phyloP scores from a whole-genome alignment of 1,284 basidiomycete species.

The Ustilago cynodontis region DNA sequence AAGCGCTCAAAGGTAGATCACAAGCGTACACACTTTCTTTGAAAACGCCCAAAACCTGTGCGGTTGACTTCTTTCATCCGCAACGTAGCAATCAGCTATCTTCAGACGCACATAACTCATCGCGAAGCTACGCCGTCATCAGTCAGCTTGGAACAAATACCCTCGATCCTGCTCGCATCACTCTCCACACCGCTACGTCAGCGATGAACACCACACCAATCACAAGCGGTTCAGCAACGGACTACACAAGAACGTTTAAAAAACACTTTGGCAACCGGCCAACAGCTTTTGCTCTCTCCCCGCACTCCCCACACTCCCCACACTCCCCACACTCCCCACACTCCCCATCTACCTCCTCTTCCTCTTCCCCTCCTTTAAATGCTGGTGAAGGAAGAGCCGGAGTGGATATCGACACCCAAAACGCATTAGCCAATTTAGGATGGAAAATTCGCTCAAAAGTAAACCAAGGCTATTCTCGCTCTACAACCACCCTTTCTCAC shows the following conservation, averaged over 20 bases:
- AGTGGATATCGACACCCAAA: conserved; percentile 23
- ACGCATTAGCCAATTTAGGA: conserved; percentile 26
- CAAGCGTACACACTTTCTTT: no score
- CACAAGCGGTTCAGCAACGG: background rate
- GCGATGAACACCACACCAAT: conserved; percentile 1
- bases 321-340: no score
- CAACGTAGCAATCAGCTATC: no score
- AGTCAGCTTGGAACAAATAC: no score
- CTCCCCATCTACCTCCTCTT: background rate
- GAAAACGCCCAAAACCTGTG: no score
- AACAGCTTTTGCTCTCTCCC: conserved; percentile 26
- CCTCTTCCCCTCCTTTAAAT: background rate
- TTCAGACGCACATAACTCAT: no score
- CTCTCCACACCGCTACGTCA: background rate
- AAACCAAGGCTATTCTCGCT: conserved; percentile 30
- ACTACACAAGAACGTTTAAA: conserved; percentile 23
- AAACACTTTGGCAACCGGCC: conserved; percentile 44
- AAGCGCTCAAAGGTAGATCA: no score
- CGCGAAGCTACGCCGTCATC: no score
- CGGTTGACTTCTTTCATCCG: no score
- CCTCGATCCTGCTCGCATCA: no score
- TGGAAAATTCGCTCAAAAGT: conserved; percentile 27
- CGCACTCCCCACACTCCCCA: conserved; percentile 1
- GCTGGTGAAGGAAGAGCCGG: background rate
- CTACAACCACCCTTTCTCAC: background rate